phyloP scores from a whole-genome alignment of 768 basidiomycete species.

The Rhizopogon roseolus region DNA sequence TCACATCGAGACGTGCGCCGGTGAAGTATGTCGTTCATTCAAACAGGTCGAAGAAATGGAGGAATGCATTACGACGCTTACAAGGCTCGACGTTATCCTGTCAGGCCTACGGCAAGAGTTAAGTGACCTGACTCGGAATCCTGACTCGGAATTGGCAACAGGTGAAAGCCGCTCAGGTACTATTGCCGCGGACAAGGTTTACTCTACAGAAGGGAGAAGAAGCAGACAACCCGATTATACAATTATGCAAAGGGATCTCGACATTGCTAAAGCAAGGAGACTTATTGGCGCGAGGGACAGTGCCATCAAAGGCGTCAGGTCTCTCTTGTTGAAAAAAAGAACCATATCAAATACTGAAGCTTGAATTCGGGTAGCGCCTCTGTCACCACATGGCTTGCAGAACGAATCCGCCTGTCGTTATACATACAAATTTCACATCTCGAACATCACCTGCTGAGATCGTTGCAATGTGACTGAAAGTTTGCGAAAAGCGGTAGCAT shows the following conservation, averaged over 20 bases:
- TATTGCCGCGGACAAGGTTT: background rate
- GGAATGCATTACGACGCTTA: constrained; percentile 52
- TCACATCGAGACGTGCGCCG: constrained; percentile 73
- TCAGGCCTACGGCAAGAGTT: constrained; percentile 48
- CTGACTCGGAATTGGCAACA: background rate
- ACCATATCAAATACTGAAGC: background rate
- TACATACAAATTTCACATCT: too few species aligned
- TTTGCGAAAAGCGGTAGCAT: background rate
- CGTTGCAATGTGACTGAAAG: background rate
- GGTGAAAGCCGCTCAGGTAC: background rate
- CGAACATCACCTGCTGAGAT: background rate
- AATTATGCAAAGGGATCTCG: constrained; percentile 32
- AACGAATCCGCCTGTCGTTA: background rate
- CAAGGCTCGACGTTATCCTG: constrained; percentile 58
- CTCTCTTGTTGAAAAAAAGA: constrained; percentile 40
- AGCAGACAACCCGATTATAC: constrained; percentile 42
- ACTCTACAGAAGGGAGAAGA: constrained; percentile 6
- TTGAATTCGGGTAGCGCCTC: background rate
- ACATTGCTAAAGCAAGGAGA: constrained; percentile 60
- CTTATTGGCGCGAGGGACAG: constrained; percentile 68
- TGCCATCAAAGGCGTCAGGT: constrained; percentile 59
- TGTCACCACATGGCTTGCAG: background rate
- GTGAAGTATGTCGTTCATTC: constrained; percentile 70
- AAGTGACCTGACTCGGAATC: constrained; percentile 1
- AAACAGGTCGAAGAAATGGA: constrained; percentile 64